phyloP scores from a whole-genome alignment of 2,329 filamentous ascomycete species.

The Nemania sp. region DNA sequence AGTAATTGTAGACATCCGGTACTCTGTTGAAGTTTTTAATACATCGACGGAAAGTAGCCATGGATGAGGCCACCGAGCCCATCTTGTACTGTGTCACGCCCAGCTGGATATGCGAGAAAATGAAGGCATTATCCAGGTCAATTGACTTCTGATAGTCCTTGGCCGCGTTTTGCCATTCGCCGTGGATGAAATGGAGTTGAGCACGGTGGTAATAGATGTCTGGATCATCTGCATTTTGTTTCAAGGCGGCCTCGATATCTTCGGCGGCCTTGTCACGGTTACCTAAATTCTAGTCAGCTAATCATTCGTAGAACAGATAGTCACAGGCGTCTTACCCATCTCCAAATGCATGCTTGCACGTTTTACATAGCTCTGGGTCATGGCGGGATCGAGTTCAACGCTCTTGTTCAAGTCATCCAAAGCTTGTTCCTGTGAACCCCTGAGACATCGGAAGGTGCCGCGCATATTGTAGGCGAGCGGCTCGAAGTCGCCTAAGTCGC shows the following conservation, averaged over 20 bases:
- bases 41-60: constrained; percentile 96
- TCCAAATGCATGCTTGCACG: constrained; percentile 97
- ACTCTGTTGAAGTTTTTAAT: constrained; percentile 98
- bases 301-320: neutral
- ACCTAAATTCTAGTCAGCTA: constrained; percentile 49
- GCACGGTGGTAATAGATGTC: constrained; percentile 99
- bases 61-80: constrained; percentile 94
- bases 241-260: constrained; percentile 84
- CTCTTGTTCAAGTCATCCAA: constrained; percentile 88
- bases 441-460: constrained; percentile 91
- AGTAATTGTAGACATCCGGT: constrained; percentile 99
- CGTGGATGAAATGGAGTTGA: constrained; percentile 96
- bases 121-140: constrained; percentile 92
- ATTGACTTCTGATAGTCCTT: constrained; percentile 99
- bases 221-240: constrained; percentile 84
- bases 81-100: constrained; percentile 99
- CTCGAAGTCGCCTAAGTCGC: constrained; percentile 79
- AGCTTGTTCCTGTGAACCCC: constrained; percentile 83
- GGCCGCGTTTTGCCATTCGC: constrained; percentile 88
- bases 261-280: constrained; percentile 83
- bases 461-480: constrained; percentile 95
- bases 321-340: constrained; percentile 62
- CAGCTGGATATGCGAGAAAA: constrained; percentile 99
- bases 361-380: constrained; percentile 99
- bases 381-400: constrained; percentile 80